Evolutionary conservation across 306 rosid species (phyloP).

Genomic region (Pachyrhizus erosus): DNA sequence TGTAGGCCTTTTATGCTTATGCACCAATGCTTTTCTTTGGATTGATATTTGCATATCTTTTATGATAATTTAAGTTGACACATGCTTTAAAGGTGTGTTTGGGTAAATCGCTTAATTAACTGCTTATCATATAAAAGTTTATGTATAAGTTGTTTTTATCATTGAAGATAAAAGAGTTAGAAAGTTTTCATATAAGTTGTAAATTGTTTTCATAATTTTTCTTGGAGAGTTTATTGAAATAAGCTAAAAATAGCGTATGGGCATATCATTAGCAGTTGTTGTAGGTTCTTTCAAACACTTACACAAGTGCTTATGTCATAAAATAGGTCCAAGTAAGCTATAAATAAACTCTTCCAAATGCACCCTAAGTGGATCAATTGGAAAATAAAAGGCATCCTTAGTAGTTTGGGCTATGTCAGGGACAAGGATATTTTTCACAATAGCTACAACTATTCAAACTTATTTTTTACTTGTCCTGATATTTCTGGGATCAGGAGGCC

Average conservation of each 20-base stretch:
- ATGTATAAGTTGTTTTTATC: neutral
- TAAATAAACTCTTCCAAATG: neutral
- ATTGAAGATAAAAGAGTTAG: neutral
- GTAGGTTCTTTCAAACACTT: neutral
- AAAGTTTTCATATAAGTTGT: neutral
- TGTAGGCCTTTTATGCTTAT: conserved; percentile 4
- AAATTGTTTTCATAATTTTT: neutral
- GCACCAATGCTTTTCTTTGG: conserved; percentile 1
- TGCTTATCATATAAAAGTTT: neutral
- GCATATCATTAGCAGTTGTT: neutral
- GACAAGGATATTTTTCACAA: neutral
- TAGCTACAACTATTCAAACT: neutral
- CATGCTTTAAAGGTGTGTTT: neutral
- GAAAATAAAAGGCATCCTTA: conserved; percentile 20
- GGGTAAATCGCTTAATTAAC: neutral
- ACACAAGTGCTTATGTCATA: neutral
- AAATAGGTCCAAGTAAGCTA: neutral
- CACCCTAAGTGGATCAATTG: neutral
- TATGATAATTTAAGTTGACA: neutral
- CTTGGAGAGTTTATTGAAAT: neutral
- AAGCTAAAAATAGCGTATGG: neutral
- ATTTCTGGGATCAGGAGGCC: conserved; percentile 25
- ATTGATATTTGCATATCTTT: conserved; percentile 25
- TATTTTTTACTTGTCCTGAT: conserved; percentile 9
- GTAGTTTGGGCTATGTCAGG: conserved; percentile 28